phyloP scores from a whole-genome alignment of 75 land plant genomes.

The Pinus albicaulis region DNA sequence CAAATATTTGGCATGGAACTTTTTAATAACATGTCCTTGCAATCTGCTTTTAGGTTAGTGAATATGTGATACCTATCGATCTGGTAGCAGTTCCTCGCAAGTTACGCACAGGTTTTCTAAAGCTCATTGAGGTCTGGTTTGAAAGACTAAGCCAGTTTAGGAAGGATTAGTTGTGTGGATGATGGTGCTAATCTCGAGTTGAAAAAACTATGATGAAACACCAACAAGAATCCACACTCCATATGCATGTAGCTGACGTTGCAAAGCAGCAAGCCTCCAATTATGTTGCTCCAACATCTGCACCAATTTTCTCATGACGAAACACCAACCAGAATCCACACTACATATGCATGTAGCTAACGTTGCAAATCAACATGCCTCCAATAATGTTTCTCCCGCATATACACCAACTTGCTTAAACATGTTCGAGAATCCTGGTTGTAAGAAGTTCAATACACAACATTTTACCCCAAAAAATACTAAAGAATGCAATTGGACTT shows the following conservation, averaged over 20 bases:
- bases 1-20: not conserved
- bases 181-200: not conserved
- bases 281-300: not conserved
- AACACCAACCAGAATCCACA: not conserved
- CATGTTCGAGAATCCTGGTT: not conserved
- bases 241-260: conserved; percentile 2
- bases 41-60: conserved; percentile 15
- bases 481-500: not conserved
- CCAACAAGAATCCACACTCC: not conserved
- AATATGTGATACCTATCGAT: conserved; percentile 22
- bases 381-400: not conserved
- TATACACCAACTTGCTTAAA: not conserved
- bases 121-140: not conserved
- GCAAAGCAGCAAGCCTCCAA: not conserved
- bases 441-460: conserved; percentile 6
- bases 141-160: not conserved
- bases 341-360: not conserved
- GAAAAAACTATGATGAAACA: not conserved
- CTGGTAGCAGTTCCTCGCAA: conserved; percentile 39
- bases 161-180: not conserved
- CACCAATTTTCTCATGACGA: not conserved
- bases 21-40: conserved; percentile 3
- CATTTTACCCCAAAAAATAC: not conserved
- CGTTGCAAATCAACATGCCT: not conserved
- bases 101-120: conserved; percentile 27